Evolutionary conservation across 495 filamentous ascomycete genomes (phyloP).

Genomic region (Daldinia childiae): DNA sequence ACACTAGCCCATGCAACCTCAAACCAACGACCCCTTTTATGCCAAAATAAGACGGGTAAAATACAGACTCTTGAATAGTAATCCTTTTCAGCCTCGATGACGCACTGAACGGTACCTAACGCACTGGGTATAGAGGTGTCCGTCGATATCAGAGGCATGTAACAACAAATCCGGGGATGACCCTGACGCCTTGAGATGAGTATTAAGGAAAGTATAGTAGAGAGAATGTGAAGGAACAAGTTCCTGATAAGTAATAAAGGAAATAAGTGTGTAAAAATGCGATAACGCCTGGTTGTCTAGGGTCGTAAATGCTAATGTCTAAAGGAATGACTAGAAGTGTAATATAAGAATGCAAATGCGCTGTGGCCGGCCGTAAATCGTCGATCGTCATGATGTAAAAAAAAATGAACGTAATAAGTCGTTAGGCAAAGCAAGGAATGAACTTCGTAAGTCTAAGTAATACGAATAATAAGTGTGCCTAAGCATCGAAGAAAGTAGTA

Average conservation of each 20-base stretch:
- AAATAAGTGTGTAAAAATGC: conserved; percentile 15
- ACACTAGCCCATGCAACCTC: conserved; percentile 24
- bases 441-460: conserved; percentile 14
- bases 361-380: conserved; percentile 47
- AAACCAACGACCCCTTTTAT: conserved; percentile 16
- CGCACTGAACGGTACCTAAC: conserved; percentile 42
- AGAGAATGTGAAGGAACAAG: conserved; percentile 24
- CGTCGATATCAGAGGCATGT: conserved; percentile 34
- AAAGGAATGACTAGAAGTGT: conserved; percentile 39
- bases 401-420: conserved; percentile 30
- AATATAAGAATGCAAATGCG: conserved; percentile 37
- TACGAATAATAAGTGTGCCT: conserved; percentile 2
- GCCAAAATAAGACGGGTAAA: conserved; percentile 16
- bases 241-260: conserved; percentile 1
- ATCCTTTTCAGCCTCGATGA: conserved; percentile 37
- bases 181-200: conserved; percentile 35
- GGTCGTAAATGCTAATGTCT: conserved; percentile 28
- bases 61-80: conserved; percentile 24
- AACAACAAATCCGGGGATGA: conserved; percentile 17
- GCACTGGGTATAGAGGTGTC: conserved; percentile 50
- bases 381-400: conserved; percentile 36
- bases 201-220: conserved; percentile 22
- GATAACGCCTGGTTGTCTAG: conserved; percentile 29
- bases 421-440: conserved; percentile 23
- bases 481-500: background rate